Conservation (phyloP, 2,329 filamentous ascomycete species). For the Phialophora chinensis region DNA sequence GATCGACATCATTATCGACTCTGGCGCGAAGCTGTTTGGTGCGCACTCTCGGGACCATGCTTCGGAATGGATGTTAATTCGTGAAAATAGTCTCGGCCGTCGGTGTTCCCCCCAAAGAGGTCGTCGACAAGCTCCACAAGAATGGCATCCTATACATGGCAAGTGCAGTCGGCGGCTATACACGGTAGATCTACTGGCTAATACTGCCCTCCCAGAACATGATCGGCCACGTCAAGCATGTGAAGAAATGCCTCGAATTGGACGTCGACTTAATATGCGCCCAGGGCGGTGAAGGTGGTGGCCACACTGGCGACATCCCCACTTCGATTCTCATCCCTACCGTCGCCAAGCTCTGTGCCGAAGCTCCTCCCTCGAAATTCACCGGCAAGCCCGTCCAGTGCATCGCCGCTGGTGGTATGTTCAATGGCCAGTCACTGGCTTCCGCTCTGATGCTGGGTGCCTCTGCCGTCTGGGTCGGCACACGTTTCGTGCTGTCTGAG, state of each 20-base stretch:
- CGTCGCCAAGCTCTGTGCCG: slow-evolving; percentile 80
- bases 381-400: slow-evolving; percentile 89
- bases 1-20: slow-evolving; percentile 89
- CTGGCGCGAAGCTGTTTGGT: slow-evolving; percentile 81
- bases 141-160: slow-evolving; percentile 69
- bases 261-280: slow-evolving; percentile 97
- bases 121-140: slow-evolving; percentile 89
- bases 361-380: slow-evolving; percentile 77
- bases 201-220: slow-evolving; percentile 82
- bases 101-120: slow-evolving; percentile 84
- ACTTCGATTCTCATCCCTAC: slow-evolving; percentile 91
- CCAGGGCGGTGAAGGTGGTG: slow-evolving; percentile 96
- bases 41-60: slow-evolving; percentile 1
- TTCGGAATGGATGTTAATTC: slow-evolving; percentile 9
- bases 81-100: slow-evolving; percentile 76
- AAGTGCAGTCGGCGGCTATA: not conserved
- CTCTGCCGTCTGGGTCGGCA: slow-evolving; percentile 93
- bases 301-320: slow-evolving; percentile 89
- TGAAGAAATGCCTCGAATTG: slow-evolving; percentile 89
- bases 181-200: slow-evolving; percentile 17
- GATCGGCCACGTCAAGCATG: slow-evolving; percentile 99
- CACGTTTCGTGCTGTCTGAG: slow-evolving; percentile 89
- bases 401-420: slow-evolving; percentile 90
- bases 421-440: slow-evolving; percentile 88
- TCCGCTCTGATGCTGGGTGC: slow-evolving; percentile 93